Base-by-base conservation (phyloP, 257 asterid genomes). In the Nicotiana attenuata region DNA sequence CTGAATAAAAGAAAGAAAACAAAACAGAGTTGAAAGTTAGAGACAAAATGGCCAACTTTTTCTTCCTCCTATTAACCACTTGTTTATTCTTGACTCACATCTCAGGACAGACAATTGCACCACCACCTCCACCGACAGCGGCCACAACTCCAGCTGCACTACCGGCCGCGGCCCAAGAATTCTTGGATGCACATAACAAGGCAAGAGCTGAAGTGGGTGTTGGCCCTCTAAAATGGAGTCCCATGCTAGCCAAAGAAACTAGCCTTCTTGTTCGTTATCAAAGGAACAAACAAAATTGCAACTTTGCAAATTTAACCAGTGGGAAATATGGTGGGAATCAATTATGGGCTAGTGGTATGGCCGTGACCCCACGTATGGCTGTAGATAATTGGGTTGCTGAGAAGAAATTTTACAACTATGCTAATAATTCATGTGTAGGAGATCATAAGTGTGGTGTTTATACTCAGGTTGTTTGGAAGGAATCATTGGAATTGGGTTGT, bases 381-480 rank as follows among this genome's bases (percentile, higher is more conserved):
- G 99, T 94, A 69, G 98, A 84, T 85, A 52, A 80, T 2, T 96
- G 99, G 99, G 84, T 91, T 83, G 91, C 83, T 64, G 97, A 96
- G 94, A 92, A 91, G 95, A 85, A 78, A 85, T 92, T 81, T 81
- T 96, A 96, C 59, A 63, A 68, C 76, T 94, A 96, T 60, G 92
- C 53, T 2, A 86, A 88, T 57, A 94, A 92, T 80, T 83, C 97
- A 0, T 96, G 99, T 80, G 84, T 84, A 29, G 52, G 80, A 75
- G 92, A 81, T 28, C 91, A 87, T 82, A 83, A 69, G 4, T 96
- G 99, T 61, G 98, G 97, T 20, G 97, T 91, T 45, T 96, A 96
- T 84, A 96, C 99, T 0, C 99, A 96, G 89, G 94, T 96, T 73
- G 97, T 96, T 84, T 96, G 99, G 98, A 86, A 65, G 92, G 80